Percentiles rank a stretch among this genome's conserved stretches.
These are phyloP conservation scores for Auricularia cornea DNA, from an alignment of 768 basidiomycete genomes.

Conservation along the genomic window DNA sequence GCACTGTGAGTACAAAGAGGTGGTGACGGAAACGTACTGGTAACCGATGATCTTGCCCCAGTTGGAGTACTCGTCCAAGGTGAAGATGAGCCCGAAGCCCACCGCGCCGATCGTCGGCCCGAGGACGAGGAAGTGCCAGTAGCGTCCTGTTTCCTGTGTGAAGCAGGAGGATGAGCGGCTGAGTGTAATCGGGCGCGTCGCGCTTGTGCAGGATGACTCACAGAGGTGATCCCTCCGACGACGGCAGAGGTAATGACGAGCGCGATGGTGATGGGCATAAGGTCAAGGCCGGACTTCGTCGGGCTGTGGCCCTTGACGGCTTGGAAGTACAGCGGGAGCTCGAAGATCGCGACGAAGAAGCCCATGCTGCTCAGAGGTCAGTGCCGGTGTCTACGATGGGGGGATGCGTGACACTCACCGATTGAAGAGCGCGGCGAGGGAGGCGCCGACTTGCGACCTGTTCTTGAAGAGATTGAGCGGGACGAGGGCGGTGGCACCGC, in stretches of 20 bases:
- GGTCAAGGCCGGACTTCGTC: slow-evolving; percentile 31
- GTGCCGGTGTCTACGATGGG: slow-evolving; percentile 12
- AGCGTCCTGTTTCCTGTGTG: slow-evolving; percentile 10
- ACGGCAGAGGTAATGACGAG: slow-evolving; percentile 22
- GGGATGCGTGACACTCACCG: slow-evolving; percentile 13
- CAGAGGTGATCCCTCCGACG: slow-evolving; percentile 18
- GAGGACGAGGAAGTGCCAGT: slow-evolving; percentile 25
- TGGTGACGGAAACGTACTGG: slow-evolving; percentile 28
- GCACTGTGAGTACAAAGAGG: background rate
- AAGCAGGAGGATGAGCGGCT: no score
- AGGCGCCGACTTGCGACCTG: slow-evolving; percentile 22
- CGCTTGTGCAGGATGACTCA: no score
- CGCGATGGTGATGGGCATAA: slow-evolving; percentile 30
- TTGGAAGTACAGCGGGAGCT: slow-evolving; percentile 25
- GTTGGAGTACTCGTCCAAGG: slow-evolving; percentile 19
- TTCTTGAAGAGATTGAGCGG: slow-evolving; percentile 26
- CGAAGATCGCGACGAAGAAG: slow-evolving; percentile 3
- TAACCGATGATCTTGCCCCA: slow-evolving; percentile 24
- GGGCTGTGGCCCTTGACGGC: slow-evolving; percentile 24
- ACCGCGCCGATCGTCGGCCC: slow-evolving; percentile 24
- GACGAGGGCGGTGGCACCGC: slow-evolving; percentile 31
- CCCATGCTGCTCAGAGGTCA: slow-evolving; percentile 11
- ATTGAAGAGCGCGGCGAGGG: slow-evolving; percentile 14
- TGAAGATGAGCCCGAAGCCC: slow-evolving; percentile 31
- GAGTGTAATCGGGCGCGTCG: no score